phyloP scores from a whole-genome alignment of 495 filamentous ascomycete species.

The Tetracladium marchalianum region DNA sequence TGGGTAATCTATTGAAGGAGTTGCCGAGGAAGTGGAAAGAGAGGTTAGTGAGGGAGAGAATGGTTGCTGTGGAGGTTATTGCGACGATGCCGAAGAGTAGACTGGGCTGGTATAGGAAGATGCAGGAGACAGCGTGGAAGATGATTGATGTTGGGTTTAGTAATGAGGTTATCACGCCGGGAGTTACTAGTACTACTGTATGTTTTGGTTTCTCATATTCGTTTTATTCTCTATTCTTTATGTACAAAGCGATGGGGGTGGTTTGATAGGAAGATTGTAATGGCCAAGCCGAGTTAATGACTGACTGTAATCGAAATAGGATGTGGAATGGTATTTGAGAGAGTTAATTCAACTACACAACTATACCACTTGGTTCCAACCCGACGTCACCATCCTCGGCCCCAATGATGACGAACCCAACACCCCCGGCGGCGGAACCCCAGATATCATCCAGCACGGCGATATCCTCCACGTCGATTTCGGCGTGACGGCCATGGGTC shows the following conservation, averaged over 20 bases:
- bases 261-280: neutral
- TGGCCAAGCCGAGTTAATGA: neutral
- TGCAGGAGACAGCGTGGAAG: constrained; percentile 38
- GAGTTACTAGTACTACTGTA: constrained; percentile 30
- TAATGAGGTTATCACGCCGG: constrained; percentile 30
- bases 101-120: constrained; percentile 29
- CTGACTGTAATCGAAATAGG: constrained; percentile 13
- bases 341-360: constrained; percentile 33
- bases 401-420: constrained; percentile 9
- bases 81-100: constrained; percentile 29
- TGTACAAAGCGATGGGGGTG: neutral
- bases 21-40: constrained; percentile 27
- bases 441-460: constrained; percentile 26
- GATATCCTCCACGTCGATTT: constrained; percentile 39
- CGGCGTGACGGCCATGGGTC: constrained; percentile 32
- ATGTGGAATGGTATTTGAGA: constrained; percentile 39
- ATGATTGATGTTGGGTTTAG: constrained; percentile 36
- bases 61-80: constrained; percentile 35
- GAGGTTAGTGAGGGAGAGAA: constrained; percentile 26
- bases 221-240: neutral
- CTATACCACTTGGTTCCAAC: constrained; percentile 40
- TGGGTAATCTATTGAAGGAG: constrained; percentile 19
- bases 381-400: constrained; percentile 29
- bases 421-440: constrained; percentile 9
- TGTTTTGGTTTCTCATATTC: neutral